Base-by-base conservation (phyloP, 2,329 filamentous ascomycete species). In the Aureobasidium sp. region DNA sequence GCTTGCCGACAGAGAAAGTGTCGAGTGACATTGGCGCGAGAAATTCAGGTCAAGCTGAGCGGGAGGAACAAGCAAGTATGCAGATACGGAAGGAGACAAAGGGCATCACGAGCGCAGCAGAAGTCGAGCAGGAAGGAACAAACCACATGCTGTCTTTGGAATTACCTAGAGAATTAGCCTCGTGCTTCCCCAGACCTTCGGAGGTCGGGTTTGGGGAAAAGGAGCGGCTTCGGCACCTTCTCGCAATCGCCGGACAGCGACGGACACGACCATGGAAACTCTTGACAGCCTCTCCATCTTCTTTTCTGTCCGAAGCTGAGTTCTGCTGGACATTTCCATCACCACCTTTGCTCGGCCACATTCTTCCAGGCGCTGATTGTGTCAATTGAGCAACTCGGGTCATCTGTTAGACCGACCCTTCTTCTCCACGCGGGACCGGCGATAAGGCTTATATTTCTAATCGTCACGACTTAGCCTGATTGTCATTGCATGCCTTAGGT, bases 391-490 rank as follows among this genome's bases (percentile, higher is more conserved):
- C 4, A 23, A 2, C 7, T 23, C 47, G 29, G 31, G 19, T 19
- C 19, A 37, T 35, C 17, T 19, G 15, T 53, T n/a, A 15, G 17
- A 11, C 35, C 33, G 35, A 29, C n/a, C 23, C 23, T 40, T 53
- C 21, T 53, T 29, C 47, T 50, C 47, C 47, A 37, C 47, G 47
- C 47, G 47, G 31, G 47, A 37, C 23, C 47, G 47, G 47, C 45
- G 45, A 49, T 49, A 50, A 40, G 51, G 15, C 53, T 29, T 19
- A 43, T 47, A 45, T 49, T 58, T 58, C 55, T 58, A 58, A 58
- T 58, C 55, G 43, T 47, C 55, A 58, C 42, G 23, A 35, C 31
- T 45, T 35, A 57, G 42, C 31, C 43, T 47, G 31, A 47, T 43
- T 43, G 45, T 13, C 40, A 17, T 43, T 19, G 51, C 51, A 42